A percentile compares a stretch with the other conserved stretches of the same genome.
Conservation (phyloP, 345 rosid species). For the Erodium maritimum region DNA sequence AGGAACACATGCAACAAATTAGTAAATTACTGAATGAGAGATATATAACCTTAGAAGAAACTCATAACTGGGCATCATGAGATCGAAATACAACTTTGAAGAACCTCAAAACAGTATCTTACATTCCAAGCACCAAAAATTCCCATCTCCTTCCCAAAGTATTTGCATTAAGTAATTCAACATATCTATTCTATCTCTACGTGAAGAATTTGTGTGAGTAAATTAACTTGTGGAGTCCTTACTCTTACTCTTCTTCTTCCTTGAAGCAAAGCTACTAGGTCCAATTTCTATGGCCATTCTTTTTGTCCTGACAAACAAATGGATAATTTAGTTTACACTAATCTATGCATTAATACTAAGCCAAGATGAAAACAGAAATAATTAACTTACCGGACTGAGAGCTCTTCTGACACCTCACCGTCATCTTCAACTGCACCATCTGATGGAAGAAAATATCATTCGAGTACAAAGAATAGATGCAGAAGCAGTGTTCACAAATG, state of each 20-base stretch:
- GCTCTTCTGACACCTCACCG: constrained; percentile 44
- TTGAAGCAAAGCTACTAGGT: constrained; percentile 57
- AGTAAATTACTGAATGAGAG: too few species aligned
- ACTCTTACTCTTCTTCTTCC: constrained; percentile 67
- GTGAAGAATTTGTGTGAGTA: neutral
- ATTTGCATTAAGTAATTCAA: constrained; percentile 3
- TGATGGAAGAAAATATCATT: constrained; percentile 7
- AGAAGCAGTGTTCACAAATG: neutral
- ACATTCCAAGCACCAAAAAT: too few species aligned
- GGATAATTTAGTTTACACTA: neutral
- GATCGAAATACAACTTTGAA: too few species aligned
- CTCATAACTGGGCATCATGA: too few species aligned
- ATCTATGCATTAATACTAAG: neutral
- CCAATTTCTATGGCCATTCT: constrained; percentile 68
- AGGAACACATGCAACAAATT: too few species aligned
- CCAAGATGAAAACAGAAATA: neutral
- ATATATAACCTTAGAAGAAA: too few species aligned
- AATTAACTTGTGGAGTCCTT: constrained; percentile 4
- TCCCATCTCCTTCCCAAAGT: neutral
- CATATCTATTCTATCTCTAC: constrained; percentile 8
- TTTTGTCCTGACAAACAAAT: constrained; percentile 46
- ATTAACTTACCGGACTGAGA: constrained; percentile 20
- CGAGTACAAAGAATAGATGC: neutral
- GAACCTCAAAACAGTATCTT: too few species aligned
- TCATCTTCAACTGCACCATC: constrained; percentile 24